Base-by-base conservation (phyloP, 2,329 filamentous ascomycete species). In the Scolecobasidium constrictum region DNA sequence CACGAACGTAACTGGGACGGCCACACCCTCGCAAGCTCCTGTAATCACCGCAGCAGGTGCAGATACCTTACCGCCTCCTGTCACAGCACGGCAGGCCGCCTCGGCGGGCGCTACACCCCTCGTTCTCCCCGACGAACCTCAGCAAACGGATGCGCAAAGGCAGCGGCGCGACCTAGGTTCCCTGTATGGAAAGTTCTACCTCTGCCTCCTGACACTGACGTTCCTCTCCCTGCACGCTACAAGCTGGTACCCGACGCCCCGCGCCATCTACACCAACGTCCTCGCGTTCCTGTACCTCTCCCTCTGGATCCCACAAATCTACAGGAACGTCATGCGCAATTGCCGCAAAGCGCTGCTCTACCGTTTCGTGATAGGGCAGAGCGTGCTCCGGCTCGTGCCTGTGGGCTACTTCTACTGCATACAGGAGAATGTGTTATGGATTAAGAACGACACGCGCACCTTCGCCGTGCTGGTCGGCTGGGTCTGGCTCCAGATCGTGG, bases 291-390 rank as follows among this genome's bases (percentile, higher is more conserved):
- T 74, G 42, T 95, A 95, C 57, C 75, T 95, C 35, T 94, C 88
- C 16, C 81, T 95, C 56, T 96, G 90, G 90, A 58, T 80, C 1
- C 90, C 92, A 0, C 92, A 98, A 59, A 94, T 96, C 51, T 77
- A 83, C 56, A 84, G 92, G 48, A 98, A 98, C 59, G 71, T 83
- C 42, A 78, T 85, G 62, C 84, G 90, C 42, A 95, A 95, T 62
- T 94, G 87, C 60, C 85, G 88, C 33, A 85, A 84, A 53, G 88
- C 90, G 1, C 70, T 96, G n/a, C 75, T 81, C 3, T 95, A 88
- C 87, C 82, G 83, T 46, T 98, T 94, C 56, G 82, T 94, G 44
- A 57, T 87, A 17, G 88, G 87, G 3, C 85, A 94, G 59, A 92
- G 84, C 38, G 53, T 81, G 4, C 70, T 94, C 5, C 81, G 92